phyloP scores from a whole-genome alignment of 768 basidiomycete species.

The Naganishia vishniacii region DNA sequence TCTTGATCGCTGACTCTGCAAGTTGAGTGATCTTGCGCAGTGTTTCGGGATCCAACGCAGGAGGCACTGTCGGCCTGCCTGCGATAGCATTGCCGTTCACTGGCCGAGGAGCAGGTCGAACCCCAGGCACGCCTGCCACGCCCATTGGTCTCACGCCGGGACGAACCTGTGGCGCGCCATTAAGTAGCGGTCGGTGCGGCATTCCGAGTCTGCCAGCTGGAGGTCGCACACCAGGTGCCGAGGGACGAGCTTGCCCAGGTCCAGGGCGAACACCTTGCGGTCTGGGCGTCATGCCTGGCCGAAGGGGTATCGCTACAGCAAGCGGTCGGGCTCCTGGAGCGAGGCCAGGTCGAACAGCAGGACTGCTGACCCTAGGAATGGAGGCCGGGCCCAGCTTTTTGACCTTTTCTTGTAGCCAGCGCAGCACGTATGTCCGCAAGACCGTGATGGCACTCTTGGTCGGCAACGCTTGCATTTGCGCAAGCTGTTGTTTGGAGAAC shows the following conservation, averaged over 20 bases:
- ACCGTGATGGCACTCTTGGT: slow-evolving; percentile 74
- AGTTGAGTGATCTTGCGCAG: slow-evolving; percentile 26
- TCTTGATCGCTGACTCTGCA: slow-evolving; percentile 22
- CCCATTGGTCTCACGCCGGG: slow-evolving; percentile 1
- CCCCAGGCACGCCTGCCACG: slow-evolving; percentile 1
- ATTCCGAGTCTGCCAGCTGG: neutral
- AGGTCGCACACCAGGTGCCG: slow-evolving; percentile 6
- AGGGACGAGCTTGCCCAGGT: neutral
- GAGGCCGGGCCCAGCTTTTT: slow-evolving; percentile 50
- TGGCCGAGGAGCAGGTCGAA: slow-evolving; percentile 5
- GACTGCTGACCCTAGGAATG: neutral
- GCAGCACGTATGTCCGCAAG: slow-evolving; percentile 76
- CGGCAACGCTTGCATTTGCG: slow-evolving; percentile 70
- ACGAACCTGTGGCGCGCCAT: slow-evolving; percentile 7
- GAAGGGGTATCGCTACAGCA: neutral
- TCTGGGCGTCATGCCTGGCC: neutral
- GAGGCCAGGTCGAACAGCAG: neutral
- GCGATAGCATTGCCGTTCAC: neutral
- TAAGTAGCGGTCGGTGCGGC: neutral
- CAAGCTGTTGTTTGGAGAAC: slow-evolving; percentile 66
- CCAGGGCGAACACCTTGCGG: neutral
- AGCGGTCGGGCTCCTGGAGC: neutral
- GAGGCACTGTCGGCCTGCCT: neutral
- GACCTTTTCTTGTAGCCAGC: slow-evolving; percentile 71
- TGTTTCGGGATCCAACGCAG: slow-evolving; percentile 24